phyloP scores from a whole-genome alignment of 768 basidiomycete species.

The Lepiota subincarnata region DNA sequence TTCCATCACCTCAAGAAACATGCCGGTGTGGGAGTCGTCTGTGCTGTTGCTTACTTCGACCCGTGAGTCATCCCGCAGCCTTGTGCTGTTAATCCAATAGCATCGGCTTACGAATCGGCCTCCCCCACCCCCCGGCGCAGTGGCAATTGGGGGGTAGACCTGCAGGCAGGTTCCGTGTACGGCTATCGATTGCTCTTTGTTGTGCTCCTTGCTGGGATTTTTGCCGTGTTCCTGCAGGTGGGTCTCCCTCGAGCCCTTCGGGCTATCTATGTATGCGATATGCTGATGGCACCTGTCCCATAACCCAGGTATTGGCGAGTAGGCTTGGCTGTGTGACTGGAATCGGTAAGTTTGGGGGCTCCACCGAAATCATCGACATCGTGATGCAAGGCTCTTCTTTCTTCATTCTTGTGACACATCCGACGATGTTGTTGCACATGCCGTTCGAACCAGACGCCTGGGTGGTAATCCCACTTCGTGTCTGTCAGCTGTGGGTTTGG shows the following conservation, averaged over 20 bases:
- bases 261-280: neutral
- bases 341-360: conserved; percentile 45
- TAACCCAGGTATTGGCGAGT: conserved; percentile 64
- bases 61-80: conserved; percentile 48
- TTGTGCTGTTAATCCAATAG: conserved; percentile 5
- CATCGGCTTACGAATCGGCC: conserved; percentile 2
- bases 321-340: conserved; percentile 82
- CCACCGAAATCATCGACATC: neutral
- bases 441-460: neutral
- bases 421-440: neutral
- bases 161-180: conserved; percentile 80
- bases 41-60: conserved; percentile 86
- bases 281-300: neutral
- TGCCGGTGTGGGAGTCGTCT: conserved; percentile 81
- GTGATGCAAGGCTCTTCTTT: neutral
- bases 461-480: neutral
- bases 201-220: conserved; percentile 76
- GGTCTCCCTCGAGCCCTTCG: conserved; percentile 7
- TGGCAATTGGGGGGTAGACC: conserved; percentile 89
- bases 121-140: conserved; percentile 33
- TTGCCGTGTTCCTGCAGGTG: conserved; percentile 82
- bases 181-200: conserved; percentile 87
- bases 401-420: neutral
- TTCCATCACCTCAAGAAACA: conserved; percentile 58
- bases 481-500: too few relatives aligned